These are phyloP conservation scores for Capniomyces stellatus DNA, from an alignment of 371 early-diverging fungal species.

Conservation along the genomic window DNA sequence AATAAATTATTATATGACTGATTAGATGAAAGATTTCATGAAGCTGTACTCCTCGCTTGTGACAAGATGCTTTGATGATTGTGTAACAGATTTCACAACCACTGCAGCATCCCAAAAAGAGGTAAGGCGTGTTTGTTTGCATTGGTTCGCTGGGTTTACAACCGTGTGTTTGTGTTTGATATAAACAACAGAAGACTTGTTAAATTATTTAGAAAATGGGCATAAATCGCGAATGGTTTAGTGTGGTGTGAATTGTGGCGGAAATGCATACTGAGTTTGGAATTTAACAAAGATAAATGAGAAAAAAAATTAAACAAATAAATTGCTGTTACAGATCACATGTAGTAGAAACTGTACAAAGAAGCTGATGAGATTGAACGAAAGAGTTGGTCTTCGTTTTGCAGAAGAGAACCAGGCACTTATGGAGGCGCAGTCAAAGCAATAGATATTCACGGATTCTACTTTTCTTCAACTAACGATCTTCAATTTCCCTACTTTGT, in stretches of 20 bases:
- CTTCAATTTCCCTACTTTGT: neutral
- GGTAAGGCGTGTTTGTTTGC: conserved; percentile 15
- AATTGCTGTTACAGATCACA: too few relatives aligned
- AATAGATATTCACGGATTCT: neutral
- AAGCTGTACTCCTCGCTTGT: conserved; percentile 63
- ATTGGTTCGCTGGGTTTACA: neutral
- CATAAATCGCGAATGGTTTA: too few relatives aligned
- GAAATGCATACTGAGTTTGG: too few relatives aligned
- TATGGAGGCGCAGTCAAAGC: conserved; percentile 17
- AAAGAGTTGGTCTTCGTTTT: conserved; percentile 72
- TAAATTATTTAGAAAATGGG: too few relatives aligned
- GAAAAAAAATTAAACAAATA: too few relatives aligned
- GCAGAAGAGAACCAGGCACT: conserved; percentile 41
- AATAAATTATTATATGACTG: too few relatives aligned
- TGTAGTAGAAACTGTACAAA: conserved; percentile 77
- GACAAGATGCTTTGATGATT: conserved; percentile 79
- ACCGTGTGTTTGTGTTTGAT: too few relatives aligned
- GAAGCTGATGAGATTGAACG: conserved; percentile 85
- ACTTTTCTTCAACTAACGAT: neutral
- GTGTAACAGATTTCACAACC: conserved; percentile 79
- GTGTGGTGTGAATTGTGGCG: too few relatives aligned
- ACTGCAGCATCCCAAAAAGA: conserved; percentile 66
- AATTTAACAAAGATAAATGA: too few relatives aligned
- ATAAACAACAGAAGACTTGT: too few relatives aligned
- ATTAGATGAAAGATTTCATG: conserved; percentile 81